Percentiles rank a stretch among this genome's conserved stretches.
Conservation (phyloP, 768 basidiomycete genomes). For the Lactarius sp. region DNA sequence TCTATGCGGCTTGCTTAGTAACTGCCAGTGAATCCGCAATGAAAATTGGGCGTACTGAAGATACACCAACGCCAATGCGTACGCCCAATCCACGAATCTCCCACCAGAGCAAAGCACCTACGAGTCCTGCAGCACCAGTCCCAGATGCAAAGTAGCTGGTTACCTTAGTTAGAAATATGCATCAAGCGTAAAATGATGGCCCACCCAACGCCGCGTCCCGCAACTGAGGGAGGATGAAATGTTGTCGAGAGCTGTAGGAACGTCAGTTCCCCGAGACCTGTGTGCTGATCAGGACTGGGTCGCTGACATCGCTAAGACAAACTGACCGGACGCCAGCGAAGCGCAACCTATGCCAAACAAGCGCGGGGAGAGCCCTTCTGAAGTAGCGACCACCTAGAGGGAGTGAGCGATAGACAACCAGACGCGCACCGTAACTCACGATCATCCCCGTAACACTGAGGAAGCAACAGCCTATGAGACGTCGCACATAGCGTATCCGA, state of each 20-base stretch:
- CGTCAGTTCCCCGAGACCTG: conserved; percentile 90
- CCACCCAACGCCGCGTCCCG: conserved; percentile 78
- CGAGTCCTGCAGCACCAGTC: conserved; percentile 90
- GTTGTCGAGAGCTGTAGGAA: conserved; percentile 91
- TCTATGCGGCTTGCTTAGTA: conserved; percentile 37
- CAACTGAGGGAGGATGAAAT: conserved; percentile 61
- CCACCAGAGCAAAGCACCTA: conserved; percentile 96
- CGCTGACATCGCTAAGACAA: background rate
- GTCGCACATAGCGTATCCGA: conserved; percentile 69
- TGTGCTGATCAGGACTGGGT: conserved; percentile 1
- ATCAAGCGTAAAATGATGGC: conserved; percentile 19
- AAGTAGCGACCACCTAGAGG: conserved; percentile 24
- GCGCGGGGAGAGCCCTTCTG: conserved; percentile 17
- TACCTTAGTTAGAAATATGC: background rate
- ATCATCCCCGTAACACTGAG: conserved; percentile 84
- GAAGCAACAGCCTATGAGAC: conserved; percentile 69
- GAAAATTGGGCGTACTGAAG: conserved; percentile 51
- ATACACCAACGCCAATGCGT: conserved; percentile 73
- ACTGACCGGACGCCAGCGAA: conserved; percentile 14
- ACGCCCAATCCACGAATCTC: conserved; percentile 82
- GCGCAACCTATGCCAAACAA: conserved; percentile 25
- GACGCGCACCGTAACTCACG: conserved; percentile 42
- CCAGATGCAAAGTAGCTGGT: conserved; percentile 86
- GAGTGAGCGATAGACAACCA: background rate
- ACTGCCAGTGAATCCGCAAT: background rate